Evolutionary conservation across 1,284 basidiomycete species (phyloP), one percentile per base, ranked within the genome.

Genomic region (Cutaneotrichosporon cavernicola): DNA sequence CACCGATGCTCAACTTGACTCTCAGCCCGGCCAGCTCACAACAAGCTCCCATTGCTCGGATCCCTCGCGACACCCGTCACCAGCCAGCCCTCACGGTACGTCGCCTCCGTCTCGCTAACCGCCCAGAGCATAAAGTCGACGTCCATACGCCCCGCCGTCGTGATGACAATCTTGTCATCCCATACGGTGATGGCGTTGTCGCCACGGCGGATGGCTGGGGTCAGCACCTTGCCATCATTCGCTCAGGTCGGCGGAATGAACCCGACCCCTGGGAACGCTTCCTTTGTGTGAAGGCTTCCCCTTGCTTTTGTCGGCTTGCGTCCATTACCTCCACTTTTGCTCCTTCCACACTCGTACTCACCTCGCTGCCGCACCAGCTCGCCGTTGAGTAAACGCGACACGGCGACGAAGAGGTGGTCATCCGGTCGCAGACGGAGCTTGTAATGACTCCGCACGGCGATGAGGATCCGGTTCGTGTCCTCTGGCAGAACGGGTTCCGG

Each of bases 51-150:
- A 30, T 53, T 32, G 51, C 51, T 53, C 31, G 51, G 51, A 31
- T 53, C 51, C 3, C 51, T 30, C 51, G 51, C 51, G 6, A 53
- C 26, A 2, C 51, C 51, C 31, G 31, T 34, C 51, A 53, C 51
- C 16, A 31, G 3, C 51, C 51, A 53, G 5, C 51, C 51, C 18
- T 53, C 51, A 18, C 51, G 30, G 31, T 34, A 32, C 31, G 18
- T 30, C 30, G 51, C 51, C 31, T 53, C 51, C 0, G 51, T 32
- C 51, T 53, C 51, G 51, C 30, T 16, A 6, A 53, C 30, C 1
- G 51, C 51, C 51, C 51, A 53, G 10, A 53, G 30, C 51, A 53
- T 53, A 31, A 53, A 53, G 30, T 53, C 51, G 51, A 34, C 51
- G 51, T 53, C 31, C 51, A 53, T 53, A 30, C 51, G 51, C 51